These are phyloP conservation scores for Rubia tinctorum DNA, from an alignment of 305 asterid genomes.

Conservation along the genomic window DNA sequence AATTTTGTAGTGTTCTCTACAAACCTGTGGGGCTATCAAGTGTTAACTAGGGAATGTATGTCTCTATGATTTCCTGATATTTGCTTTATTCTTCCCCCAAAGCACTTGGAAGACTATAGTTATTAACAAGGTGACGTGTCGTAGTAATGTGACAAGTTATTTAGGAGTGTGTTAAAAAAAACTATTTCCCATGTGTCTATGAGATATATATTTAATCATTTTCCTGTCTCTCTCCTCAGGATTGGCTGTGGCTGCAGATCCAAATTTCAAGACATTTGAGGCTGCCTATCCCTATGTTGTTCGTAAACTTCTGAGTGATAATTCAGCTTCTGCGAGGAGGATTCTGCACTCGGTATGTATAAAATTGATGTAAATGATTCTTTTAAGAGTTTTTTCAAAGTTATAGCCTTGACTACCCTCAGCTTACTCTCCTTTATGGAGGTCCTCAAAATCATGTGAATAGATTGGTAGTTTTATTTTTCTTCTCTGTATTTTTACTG, in stretches of 20 bases:
- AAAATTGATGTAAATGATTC: neutral
- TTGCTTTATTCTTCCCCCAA: neutral
- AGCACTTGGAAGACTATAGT: neutral
- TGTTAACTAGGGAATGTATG: neutral
- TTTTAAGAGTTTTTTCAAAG: neutral
- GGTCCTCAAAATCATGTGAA: neutral
- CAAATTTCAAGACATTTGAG: conserved; percentile 85
- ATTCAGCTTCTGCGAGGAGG: conserved; percentile 68
- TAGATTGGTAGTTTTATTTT: neutral
- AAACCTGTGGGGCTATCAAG: neutral
- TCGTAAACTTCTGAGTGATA: conserved; percentile 88
- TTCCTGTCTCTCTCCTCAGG: conserved; percentile 40
- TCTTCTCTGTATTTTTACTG: conserved; percentile 1
- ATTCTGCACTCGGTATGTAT: conserved; percentile 72
- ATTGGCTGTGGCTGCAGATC: conserved; percentile 93
- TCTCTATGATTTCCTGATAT: neutral
- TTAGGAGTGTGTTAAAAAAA: neutral
- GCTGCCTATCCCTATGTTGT: conserved; percentile 93
- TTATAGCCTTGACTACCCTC: neutral
- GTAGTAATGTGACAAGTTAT: neutral
- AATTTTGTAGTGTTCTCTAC: neutral
- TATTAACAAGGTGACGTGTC: neutral
- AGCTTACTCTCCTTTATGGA: neutral
- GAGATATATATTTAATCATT: conserved; percentile 11
- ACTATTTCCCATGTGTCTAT: neutral